Conservation (phyloP, 768 basidiomycete genomes). For the Gyrodon lividus region DNA sequence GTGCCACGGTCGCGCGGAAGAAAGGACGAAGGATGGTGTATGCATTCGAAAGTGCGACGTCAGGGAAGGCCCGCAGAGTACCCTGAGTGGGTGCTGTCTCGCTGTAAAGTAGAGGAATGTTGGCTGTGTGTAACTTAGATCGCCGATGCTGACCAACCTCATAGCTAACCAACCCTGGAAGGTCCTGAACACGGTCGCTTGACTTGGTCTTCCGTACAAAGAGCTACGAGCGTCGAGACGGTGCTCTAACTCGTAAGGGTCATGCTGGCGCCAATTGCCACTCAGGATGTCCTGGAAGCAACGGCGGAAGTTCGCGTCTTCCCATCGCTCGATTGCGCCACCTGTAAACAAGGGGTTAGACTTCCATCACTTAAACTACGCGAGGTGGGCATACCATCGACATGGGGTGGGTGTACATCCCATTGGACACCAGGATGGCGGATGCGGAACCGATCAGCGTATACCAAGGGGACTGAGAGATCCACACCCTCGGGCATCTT, state of each 20-base stretch:
- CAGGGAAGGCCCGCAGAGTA: slow-evolving; percentile 67
- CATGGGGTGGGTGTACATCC: slow-evolving; percentile 51
- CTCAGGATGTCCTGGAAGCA: slow-evolving; percentile 62
- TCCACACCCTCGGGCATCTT: slow-evolving; percentile 51
- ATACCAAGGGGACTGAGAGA: slow-evolving; percentile 58
- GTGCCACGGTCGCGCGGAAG: slow-evolving; percentile 52
- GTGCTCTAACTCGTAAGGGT: slow-evolving; percentile 62
- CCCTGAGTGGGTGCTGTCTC: slow-evolving; percentile 70
- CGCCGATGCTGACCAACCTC: slow-evolving; percentile 40
- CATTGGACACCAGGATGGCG: slow-evolving; percentile 63
- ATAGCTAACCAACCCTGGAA: slow-evolving; percentile 81
- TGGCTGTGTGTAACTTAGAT: not conserved
- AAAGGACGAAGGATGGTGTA: slow-evolving; percentile 77
- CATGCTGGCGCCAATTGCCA: slow-evolving; percentile 63
- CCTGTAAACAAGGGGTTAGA: slow-evolving; percentile 36
- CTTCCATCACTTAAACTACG: not conserved
- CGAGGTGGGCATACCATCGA: slow-evolving; percentile 44
- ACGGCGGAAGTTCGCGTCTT: slow-evolving; percentile 54
- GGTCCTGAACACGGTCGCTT: slow-evolving; percentile 54
- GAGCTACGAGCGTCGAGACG: slow-evolving; percentile 61
- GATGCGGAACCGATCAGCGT: slow-evolving; percentile 75
- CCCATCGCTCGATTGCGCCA: slow-evolving; percentile 75
- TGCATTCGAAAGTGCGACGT: slow-evolving; percentile 62
- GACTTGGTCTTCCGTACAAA: slow-evolving; percentile 57
- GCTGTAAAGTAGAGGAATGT: slow-evolving; percentile 27